These are phyloP conservation scores for Nidularia pulvinata DNA, from an alignment of 768 basidiomycete genomes.

Conservation along the genomic window DNA sequence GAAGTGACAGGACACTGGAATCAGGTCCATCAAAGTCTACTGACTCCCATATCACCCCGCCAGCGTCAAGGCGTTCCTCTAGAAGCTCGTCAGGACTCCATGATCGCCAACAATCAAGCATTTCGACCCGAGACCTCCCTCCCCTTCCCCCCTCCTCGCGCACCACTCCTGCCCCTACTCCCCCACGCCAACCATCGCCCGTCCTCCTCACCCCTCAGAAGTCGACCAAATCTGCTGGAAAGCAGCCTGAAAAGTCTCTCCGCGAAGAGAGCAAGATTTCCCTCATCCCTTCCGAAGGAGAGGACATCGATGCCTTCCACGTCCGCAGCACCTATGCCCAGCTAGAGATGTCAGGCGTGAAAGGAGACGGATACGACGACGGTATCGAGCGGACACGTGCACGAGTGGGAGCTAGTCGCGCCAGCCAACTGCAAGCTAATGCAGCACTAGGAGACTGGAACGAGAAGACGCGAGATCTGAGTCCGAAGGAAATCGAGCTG, in stretches of 20 bases:
- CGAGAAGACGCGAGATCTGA: slow-evolving; percentile 68
- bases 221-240: slow-evolving; percentile 16
- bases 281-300: slow-evolving; percentile 72
- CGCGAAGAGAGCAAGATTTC: slow-evolving; percentile 34
- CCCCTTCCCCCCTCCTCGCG: slow-evolving; percentile 30
- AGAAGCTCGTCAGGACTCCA: slow-evolving; percentile 19
- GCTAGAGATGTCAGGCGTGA: slow-evolving; percentile 88
- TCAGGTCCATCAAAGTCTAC: slow-evolving; percentile 23
- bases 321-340: slow-evolving; percentile 88
- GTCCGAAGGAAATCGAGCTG: slow-evolving; percentile 70
- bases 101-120: slow-evolving; percentile 11
- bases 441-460: slow-evolving; percentile 52
- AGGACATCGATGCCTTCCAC: slow-evolving; percentile 82
- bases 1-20: slow-evolving; percentile 26
- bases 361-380: slow-evolving; percentile 93
- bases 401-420: slow-evolving; percentile 50
- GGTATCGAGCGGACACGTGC: slow-evolving; percentile 93
- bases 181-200: slow-evolving; percentile 20
- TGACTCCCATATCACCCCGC: slow-evolving; percentile 19
- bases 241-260: slow-evolving; percentile 7
- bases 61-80: slow-evolving; percentile 28
- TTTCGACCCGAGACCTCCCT: slow-evolving; percentile 24
- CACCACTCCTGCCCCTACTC: slow-evolving; percentile 24
- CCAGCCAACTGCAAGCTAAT: slow-evolving; percentile 59
- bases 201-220: slow-evolving; percentile 19